These are phyloP conservation scores for Moniliophthora roreri DNA, from an alignment of 1,284 basidiomycete species.

Conservation along the genomic window DNA sequence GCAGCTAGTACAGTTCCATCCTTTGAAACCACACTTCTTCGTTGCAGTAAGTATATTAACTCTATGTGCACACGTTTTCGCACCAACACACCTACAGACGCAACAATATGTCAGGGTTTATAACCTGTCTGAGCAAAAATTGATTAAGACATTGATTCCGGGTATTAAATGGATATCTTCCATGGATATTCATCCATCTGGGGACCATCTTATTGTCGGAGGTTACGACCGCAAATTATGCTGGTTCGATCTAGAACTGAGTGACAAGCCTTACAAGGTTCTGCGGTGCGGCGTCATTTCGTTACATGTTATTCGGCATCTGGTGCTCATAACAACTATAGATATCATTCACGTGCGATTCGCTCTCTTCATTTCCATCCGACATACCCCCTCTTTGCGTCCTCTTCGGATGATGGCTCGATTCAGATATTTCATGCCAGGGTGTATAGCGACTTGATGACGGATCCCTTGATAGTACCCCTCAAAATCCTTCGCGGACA, in stretches of 20 bases:
- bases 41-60: slow-evolving; percentile 77
- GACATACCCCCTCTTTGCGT: slow-evolving; percentile 94
- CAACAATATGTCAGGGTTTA: slow-evolving; percentile 97
- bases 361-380: slow-evolving; percentile 91
- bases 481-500: slow-evolving; percentile 96
- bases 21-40: slow-evolving; percentile 92
- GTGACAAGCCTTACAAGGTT: slow-evolving; percentile 95
- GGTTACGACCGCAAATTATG: slow-evolving; percentile 97
- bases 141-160: slow-evolving; percentile 90
- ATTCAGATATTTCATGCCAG: slow-evolving; percentile 97
- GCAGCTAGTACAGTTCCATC: slow-evolving; percentile 94
- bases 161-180: slow-evolving; percentile 97
- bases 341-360: slow-evolving; percentile 93
- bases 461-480: slow-evolving; percentile 95
- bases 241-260: slow-evolving; percentile 98
- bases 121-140: slow-evolving; percentile 91
- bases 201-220: slow-evolving; percentile 96
- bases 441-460: slow-evolving; percentile 92
- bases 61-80: background rate
- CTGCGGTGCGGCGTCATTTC: slow-evolving; percentile 58
- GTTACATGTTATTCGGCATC: slow-evolving; percentile 2
- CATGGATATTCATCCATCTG: slow-evolving; percentile 94
- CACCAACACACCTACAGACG: slow-evolving; percentile 50
- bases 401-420: slow-evolving; percentile 94
- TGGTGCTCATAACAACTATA: slow-evolving; percentile 30